Evolutionary conservation across 441 rosid species (phyloP).

Genomic region (Aquilaria agallochum): DNA sequence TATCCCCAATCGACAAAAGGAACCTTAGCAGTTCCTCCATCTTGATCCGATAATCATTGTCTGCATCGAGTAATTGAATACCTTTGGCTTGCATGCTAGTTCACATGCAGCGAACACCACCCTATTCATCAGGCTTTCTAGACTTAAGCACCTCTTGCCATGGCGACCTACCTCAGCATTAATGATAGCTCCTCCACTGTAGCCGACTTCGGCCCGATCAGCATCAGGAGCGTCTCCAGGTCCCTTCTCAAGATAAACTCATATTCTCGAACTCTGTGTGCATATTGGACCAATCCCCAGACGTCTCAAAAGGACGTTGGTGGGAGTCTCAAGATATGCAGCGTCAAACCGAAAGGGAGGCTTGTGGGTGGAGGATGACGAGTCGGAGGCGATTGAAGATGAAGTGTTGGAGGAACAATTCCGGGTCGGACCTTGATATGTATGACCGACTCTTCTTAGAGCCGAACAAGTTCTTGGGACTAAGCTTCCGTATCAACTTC

Average conservation of each 20-base stretch:
- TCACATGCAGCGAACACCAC: slow-evolving; percentile 38
- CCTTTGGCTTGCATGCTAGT: slow-evolving; percentile 49
- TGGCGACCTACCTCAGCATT: slow-evolving; percentile 50
- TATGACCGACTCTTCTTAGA: slow-evolving; percentile 35
- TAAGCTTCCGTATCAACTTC: slow-evolving; percentile 52
- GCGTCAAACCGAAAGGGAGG: slow-evolving; percentile 15
- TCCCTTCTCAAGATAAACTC: slow-evolving; percentile 49
- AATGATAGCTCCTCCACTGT: slow-evolving; percentile 48
- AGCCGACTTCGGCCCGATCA: slow-evolving; percentile 49
- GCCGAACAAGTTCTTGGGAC: slow-evolving; percentile 59
- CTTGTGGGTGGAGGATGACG: slow-evolving; percentile 21
- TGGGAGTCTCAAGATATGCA: slow-evolving; percentile 39
- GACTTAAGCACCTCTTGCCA: slow-evolving; percentile 39
- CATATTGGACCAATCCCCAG: slow-evolving; percentile 46
- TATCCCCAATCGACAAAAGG: slow-evolving; percentile 46
- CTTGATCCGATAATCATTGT: slow-evolving; percentile 75
- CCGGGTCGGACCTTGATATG: slow-evolving; percentile 53
- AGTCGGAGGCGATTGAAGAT: slow-evolving; percentile 31
- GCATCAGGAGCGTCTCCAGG: slow-evolving; percentile 56
- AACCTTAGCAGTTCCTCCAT: slow-evolving; percentile 67
- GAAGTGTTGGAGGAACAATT: slow-evolving; percentile 48
- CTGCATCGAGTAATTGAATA: slow-evolving; percentile 71
- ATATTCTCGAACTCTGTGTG: slow-evolving; percentile 45
- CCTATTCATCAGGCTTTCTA: slow-evolving; percentile 47
- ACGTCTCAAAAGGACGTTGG: slow-evolving; percentile 46